Evolutionary conservation across 2,329 filamentous ascomycete genomes (phyloP).

Genomic region (Paracoccidioides lutzii): DNA sequence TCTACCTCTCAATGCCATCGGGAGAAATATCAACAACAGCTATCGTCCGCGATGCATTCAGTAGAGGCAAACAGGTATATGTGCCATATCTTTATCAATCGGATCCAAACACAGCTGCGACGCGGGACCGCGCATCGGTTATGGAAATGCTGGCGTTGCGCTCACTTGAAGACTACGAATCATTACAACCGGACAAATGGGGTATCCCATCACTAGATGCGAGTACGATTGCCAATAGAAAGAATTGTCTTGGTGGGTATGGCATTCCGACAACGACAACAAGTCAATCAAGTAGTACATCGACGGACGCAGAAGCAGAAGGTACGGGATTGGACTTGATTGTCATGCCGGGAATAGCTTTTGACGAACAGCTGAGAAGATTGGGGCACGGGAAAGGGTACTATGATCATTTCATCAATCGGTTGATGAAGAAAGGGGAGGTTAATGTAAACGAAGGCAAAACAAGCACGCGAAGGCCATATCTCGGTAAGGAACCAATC

Average conservation of each 20-base stretch:
- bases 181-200: constrained; percentile 69
- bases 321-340: constrained; percentile 60
- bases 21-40: constrained; percentile 73
- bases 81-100: constrained; percentile 73
- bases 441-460: constrained; percentile 20
- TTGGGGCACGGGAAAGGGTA: constrained; percentile 93
- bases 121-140: constrained; percentile 46
- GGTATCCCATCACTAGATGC: constrained; percentile 77
- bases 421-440: constrained; percentile 38
- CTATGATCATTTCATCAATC: constrained; percentile 74
- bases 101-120: constrained; percentile 15
- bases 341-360: constrained; percentile 84
- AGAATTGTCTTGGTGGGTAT: constrained; percentile 58
- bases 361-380: constrained; percentile 61
- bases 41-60: constrained; percentile 71
- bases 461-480: constrained; percentile 36
- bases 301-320: not conserved
- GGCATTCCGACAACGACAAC: constrained; percentile 26
- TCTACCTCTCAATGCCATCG: constrained; percentile 87
- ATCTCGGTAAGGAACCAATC: constrained; percentile 40
- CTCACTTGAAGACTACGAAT: constrained; percentile 63
- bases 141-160: constrained; percentile 92
- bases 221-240: constrained; percentile 50
- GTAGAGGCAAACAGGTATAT: constrained; percentile 69
- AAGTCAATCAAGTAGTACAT: not conserved